Conservation (phyloP, 148 eudicot species). For the Nyssa sinensis region DNA sequence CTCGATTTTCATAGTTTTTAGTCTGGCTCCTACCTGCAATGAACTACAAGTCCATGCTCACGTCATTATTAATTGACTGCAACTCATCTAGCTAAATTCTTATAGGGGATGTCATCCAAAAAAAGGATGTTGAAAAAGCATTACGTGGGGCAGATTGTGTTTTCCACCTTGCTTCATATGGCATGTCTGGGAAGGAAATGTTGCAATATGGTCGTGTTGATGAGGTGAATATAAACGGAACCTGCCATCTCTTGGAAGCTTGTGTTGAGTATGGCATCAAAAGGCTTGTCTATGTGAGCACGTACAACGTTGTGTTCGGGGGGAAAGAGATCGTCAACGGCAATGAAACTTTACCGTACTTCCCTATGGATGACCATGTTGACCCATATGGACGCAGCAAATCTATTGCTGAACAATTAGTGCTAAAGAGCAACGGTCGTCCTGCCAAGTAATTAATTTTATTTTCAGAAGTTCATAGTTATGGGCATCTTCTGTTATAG, state of each 20-base stretch:
- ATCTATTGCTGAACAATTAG: constrained; percentile 88
- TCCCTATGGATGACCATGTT: constrained; percentile 71
- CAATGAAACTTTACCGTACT: constrained; percentile 72
- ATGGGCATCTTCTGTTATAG: not conserved
- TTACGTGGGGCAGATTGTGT: constrained; percentile 80
- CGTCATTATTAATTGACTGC: not conserved
- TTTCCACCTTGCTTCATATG: constrained; percentile 91
- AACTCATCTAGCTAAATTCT: constrained; percentile 5
- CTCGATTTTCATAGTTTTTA: not conserved
- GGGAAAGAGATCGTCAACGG: constrained; percentile 87
- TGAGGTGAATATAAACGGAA: constrained; percentile 73
- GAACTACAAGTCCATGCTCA: not conserved
- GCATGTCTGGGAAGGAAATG: constrained; percentile 99
- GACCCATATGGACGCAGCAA: constrained; percentile 94
- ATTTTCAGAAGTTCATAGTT: not conserved
- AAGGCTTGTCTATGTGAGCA: constrained; percentile 91
- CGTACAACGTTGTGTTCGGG: constrained; percentile 79
- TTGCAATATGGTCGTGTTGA: constrained; percentile 82
- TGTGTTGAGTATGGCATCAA: constrained; percentile 62
- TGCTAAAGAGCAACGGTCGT: constrained; percentile 75
- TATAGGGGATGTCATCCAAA: constrained; percentile 62
- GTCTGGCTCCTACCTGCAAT: not conserved
- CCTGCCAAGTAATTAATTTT: constrained; percentile 60
- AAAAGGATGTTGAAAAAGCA: constrained; percentile 71
- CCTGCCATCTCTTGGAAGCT: constrained; percentile 71